Evolutionary conservation across 2,329 filamentous ascomycete species (phyloP), one percentile per base, ranked within the genome.

Genomic region (Metarhizium anisopliae): DNA sequence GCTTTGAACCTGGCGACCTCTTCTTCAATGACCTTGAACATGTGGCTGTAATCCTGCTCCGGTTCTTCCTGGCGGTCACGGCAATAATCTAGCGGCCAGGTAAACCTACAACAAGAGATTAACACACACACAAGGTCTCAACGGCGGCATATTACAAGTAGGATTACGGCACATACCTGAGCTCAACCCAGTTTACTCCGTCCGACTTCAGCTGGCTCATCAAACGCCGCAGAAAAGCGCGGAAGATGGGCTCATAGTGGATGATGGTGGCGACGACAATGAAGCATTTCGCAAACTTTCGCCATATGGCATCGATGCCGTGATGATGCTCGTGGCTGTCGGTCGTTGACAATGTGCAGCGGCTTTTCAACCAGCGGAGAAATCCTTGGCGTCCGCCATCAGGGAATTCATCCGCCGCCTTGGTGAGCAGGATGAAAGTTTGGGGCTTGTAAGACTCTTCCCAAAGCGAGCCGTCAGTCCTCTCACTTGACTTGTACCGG

Each of bases 161-260:
- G 16, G 25, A 25, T 18, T 7, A 2, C 25, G 20, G 35, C 14
- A 54, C 71, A 58, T 66, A 76, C 73, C 80, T 81, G 58, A 96
- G 74, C 67, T 97, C 94, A 14, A 88, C 87, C 79, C 90, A 97
- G 64, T 79, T 84, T 35, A 96, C 83, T 4, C 91, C 90, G 67
- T 99, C 93, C 4, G 82, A 82, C n/a, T 85, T 77, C 25, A 96
- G 76, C 51, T 86, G 79, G 51, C 74, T 74, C 69, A 95, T 82
- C 63, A 96, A 77, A 25, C 82, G 80, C 32, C 80, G 83, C 58
- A 96, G 73, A 65, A 90, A 95, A 18, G 77, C 76, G 29, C 90
- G 83, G 72, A 89, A 93, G 59, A 97, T 89, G 14, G 92, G 92
- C 71, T 96, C 93, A 71, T 96, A 96, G 71, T 87, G 89, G 51